Conservation (phyloP, 805 yeast genomes). For the Wickerhamiella shivajii region DNA sequence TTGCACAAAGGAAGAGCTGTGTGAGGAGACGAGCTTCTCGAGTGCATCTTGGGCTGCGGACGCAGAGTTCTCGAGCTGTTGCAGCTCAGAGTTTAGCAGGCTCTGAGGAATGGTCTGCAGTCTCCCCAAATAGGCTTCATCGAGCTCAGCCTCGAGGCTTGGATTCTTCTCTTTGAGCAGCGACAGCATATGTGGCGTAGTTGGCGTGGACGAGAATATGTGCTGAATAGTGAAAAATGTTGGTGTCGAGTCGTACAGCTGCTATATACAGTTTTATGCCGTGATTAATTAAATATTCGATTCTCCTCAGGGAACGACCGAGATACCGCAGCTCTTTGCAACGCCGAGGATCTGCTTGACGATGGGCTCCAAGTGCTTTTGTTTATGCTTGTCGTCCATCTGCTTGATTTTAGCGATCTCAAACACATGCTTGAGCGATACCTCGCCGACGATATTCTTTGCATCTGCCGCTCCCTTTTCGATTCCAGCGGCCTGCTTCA, state of each 20-base stretch:
- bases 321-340: conserved; percentile 80
- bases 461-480: conserved; percentile 62
- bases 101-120: conserved; percentile 14
- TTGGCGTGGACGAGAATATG: too few species aligned
- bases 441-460: conserved; percentile 38
- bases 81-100: conserved; percentile 12
- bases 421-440: conserved; percentile 75
- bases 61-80: conserved; percentile 7
- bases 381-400: conserved; percentile 63
- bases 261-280: too few species aligned
- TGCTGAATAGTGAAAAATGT: too few species aligned
- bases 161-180: conserved; percentile 4
- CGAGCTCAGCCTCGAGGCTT: conserved; percentile 6
- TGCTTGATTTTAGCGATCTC: conserved; percentile 91
- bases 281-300: conserved; percentile 14
- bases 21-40: conserved; percentile 9
- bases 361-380: conserved; percentile 55
- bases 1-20: conserved; percentile 11
- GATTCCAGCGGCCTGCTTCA: conserved; percentile 67
- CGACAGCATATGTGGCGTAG: too few species aligned
- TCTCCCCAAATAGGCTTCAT: conserved; percentile 12
- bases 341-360: conserved; percentile 74
- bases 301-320: conserved; percentile 43
- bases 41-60: conserved; percentile 5
- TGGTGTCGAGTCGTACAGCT: too few species aligned